Evolutionary conservation across 2,329 filamentous ascomycete genomes (phyloP).

Genomic region (Dactylellina cionopaga): DNA sequence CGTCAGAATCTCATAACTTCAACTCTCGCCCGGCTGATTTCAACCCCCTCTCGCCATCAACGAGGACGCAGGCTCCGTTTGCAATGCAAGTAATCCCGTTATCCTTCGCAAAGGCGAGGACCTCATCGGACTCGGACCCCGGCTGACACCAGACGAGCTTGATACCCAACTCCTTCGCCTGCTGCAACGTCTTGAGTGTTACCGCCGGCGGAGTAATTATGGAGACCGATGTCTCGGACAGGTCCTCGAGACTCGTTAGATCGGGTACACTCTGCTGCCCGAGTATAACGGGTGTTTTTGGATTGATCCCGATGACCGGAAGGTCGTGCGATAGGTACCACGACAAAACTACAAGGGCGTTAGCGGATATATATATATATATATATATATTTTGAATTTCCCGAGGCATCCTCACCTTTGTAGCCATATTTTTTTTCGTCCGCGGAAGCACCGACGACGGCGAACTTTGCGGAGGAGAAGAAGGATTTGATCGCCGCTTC

Average conservation of each 20-base stretch:
- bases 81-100: conserved; percentile 65
- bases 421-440: conserved; percentile 88
- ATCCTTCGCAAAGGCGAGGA: conserved; percentile 73
- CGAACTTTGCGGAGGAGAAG: conserved; percentile 72
- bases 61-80: conserved; percentile 87
- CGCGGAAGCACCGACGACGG: conserved; percentile 88
- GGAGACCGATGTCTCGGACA: conserved; percentile 75
- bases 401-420: conserved; percentile 70
- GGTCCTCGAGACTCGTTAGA: conserved; percentile 58
- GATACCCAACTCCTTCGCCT: conserved; percentile 79
- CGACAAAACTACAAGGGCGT: conserved; percentile 76
- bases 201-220: conserved; percentile 86
- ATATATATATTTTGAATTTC: not conserved
- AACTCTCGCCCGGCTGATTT: conserved; percentile 67
- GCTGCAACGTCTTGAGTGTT: conserved; percentile 77
- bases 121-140: conserved; percentile 82
- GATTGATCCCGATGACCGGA: conserved; percentile 85
- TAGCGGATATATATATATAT: conserved; percentile 48
- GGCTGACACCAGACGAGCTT: conserved; percentile 88
- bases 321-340: conserved; percentile 86
- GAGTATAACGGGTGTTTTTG: conserved; percentile 65
- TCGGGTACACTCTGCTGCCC: conserved; percentile 69
- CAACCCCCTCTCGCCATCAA: conserved; percentile 78
- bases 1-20: conserved; percentile 61
- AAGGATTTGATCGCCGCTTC: conserved; percentile 79